Evolutionary conservation across 345 rosid species (phyloP).

Genomic region (Salix viminalis): DNA sequence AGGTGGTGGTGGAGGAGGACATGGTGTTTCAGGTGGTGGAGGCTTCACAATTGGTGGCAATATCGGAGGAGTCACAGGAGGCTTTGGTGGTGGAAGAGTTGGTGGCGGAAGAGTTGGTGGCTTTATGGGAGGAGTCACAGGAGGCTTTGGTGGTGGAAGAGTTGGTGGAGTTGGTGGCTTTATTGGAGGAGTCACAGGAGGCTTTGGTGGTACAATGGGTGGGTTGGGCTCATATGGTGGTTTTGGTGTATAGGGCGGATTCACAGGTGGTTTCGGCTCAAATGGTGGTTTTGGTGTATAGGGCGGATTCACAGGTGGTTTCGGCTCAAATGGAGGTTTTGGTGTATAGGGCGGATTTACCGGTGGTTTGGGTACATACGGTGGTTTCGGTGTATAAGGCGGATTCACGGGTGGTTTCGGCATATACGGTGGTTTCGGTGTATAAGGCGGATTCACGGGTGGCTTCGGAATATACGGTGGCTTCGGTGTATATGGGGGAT

Average conservation of each 20-base stretch:
- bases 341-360: neutral
- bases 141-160: conserved; percentile 1
- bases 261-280: neutral
- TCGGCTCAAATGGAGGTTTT: too few relatives aligned
- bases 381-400: conserved; percentile 12
- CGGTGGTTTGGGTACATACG: conserved; percentile 3
- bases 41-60: neutral
- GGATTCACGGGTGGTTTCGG: neutral
- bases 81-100: conserved; percentile 9
- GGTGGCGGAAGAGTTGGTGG: conserved; percentile 24
- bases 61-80: conserved; percentile 28
- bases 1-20: conserved; percentile 39
- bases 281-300: conserved; percentile 1
- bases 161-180: conserved; percentile 17
- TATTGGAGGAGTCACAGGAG: conserved; percentile 3
- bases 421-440: neutral
- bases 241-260: too few relatives aligned
- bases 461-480: conserved; percentile 26
- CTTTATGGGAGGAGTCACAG: neutral
- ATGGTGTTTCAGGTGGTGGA: conserved; percentile 13
- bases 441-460: neutral
- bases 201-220: conserved; percentile 6
- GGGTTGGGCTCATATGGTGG: neutral
- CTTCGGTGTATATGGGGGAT: conserved; percentile 13
- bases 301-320: neutral